Percentiles rank a stretch among this genome's conserved stretches.
Conservation (phyloP, 169 alveolate species). For the Cryptosporidium xiaoi region DNA sequence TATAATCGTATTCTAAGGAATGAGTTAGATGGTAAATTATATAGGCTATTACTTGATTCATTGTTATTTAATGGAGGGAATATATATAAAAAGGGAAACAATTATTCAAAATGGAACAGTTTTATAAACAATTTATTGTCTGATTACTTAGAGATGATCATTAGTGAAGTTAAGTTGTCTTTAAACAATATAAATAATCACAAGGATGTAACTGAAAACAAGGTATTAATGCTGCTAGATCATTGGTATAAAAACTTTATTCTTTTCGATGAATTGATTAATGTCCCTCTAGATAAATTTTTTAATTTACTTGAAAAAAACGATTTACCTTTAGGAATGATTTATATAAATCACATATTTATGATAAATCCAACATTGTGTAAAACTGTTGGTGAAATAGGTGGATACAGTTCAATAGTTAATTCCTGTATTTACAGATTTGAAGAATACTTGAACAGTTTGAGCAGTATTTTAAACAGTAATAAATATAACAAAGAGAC, state of each 20-base stretch:
- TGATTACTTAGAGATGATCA: conserved; percentile 3
- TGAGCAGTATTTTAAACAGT: background rate
- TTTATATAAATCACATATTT: conserved; percentile 47
- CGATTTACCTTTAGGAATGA: conserved; percentile 18
- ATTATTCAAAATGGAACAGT: conserved; percentile 26
- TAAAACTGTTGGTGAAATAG: background rate
- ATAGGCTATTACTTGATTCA: background rate
- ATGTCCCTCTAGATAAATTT: conserved; percentile 18
- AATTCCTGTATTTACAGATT: background rate
- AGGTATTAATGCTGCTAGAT: background rate
- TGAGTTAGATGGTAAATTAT: conserved; percentile 5
- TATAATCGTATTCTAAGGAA: conserved; percentile 10
- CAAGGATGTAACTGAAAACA: background rate
- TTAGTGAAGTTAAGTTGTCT: conserved; percentile 1
- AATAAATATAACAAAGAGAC: conserved; percentile 1
- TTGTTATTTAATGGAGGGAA: conserved; percentile 13
- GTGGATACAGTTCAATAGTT: too few relatives aligned
- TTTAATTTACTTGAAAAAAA: background rate
- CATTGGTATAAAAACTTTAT: conserved; percentile 46
- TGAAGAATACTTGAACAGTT: background rate
- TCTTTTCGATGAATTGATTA: conserved; percentile 3
- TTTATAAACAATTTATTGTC: conserved; percentile 28
- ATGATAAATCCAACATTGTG: conserved; percentile 13
- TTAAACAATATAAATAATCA: background rate
- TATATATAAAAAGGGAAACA: background rate